Conservation (phyloP, 169 alveolate genomes). For the Eimeria acervulina region DNA sequence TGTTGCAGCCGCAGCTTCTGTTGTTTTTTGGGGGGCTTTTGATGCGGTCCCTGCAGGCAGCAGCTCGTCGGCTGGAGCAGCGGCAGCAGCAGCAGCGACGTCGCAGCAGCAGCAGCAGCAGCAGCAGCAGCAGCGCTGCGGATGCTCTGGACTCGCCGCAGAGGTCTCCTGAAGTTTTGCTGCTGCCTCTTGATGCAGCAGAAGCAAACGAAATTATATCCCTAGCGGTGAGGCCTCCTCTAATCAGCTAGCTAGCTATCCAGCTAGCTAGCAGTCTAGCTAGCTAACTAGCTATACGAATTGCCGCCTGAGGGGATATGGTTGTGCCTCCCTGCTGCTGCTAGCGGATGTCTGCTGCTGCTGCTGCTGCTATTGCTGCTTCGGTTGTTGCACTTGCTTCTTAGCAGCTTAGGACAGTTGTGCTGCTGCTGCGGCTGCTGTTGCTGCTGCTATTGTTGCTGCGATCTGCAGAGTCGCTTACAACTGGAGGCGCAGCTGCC, state of each 20-base stretch:
- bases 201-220: neutral
- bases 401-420: neutral
- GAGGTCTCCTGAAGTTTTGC: neutral
- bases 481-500: conserved; percentile 46
- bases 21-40: neutral
- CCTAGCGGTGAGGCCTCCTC: neutral
- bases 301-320: neutral
- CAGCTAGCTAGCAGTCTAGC: no score
- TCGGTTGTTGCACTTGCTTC: neutral
- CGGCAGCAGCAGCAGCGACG: conserved; percentile 54
- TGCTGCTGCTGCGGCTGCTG: conserved; percentile 30
- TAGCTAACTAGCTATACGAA: no score
- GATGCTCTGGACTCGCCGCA: neutral
- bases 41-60: conserved; percentile 30
- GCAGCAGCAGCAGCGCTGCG: conserved; percentile 34
- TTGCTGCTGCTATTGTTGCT: conserved; percentile 32
- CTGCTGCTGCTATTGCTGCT: conserved; percentile 36
- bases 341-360: neutral
- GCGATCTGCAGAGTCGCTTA: neutral
- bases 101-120: conserved; percentile 39
- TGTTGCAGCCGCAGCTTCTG: conserved; percentile 13
- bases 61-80: conserved; percentile 36
- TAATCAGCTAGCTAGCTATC: no score
- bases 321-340: neutral
- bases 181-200: conserved; percentile 21